A percentile compares a stretch with the other conserved stretches of the same genome.
phyloP scores from a whole-genome alignment of 257 asterid species.

The Solanum acaule region DNA sequence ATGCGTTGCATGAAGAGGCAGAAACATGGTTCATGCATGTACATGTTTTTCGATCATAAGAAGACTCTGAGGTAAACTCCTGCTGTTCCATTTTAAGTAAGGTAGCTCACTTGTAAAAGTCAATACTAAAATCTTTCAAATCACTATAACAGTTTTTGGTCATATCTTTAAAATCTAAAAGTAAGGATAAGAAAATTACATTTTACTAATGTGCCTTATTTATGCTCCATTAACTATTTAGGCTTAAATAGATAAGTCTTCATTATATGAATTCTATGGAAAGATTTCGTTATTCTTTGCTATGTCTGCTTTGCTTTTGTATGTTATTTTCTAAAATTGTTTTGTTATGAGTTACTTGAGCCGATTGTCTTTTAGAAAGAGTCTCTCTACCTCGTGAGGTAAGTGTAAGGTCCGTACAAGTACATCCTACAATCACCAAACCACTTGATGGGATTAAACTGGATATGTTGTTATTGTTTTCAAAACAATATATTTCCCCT shows the following conservation, averaged over 20 bases:
- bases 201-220: not conserved
- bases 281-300: not conserved
- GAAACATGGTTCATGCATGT: not conserved
- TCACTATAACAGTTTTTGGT: not conserved
- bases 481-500: not conserved
- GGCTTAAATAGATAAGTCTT: not conserved
- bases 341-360: not conserved
- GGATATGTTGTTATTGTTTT: not conserved
- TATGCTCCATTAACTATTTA: not conserved
- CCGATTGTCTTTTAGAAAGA: not conserved
- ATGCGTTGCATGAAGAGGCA: not conserved
- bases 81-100: not conserved
- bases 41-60: not conserved
- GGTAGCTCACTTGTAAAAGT: not conserved
- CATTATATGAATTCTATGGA: not conserved
- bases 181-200: not conserved
- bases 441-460: not conserved
- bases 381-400: not conserved
- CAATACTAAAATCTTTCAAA: not conserved
- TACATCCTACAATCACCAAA: not conserved
- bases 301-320: not conserved
- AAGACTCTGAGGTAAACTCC: not conserved
- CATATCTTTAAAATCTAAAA: not conserved
- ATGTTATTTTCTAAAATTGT: not conserved
- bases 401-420: not conserved